These are phyloP conservation scores for Schizophyllum amplum DNA, from an alignment of 1,284 basidiomycete species.

Conservation along the genomic window DNA sequence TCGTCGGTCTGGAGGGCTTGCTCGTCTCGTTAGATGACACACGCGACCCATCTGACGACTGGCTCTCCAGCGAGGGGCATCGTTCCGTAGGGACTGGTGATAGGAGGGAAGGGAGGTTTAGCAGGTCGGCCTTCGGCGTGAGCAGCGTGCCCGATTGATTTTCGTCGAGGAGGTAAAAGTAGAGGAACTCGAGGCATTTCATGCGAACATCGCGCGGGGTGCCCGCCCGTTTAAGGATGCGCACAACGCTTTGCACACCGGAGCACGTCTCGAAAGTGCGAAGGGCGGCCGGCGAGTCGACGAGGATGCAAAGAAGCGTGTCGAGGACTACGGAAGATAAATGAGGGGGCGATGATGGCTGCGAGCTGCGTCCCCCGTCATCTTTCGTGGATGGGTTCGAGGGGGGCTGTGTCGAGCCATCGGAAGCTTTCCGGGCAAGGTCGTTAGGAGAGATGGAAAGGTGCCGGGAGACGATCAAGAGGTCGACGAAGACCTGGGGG, in stretches of 20 bases:
- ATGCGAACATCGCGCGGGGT: slow-evolving; percentile 85
- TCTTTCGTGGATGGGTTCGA: slow-evolving; percentile 2
- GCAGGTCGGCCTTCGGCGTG: slow-evolving; percentile 10
- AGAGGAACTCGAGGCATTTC: slow-evolving; percentile 89
- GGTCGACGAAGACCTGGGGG: slow-evolving; percentile 52
- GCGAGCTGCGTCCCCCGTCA: slow-evolving; percentile 10
- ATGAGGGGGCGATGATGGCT: slow-evolving; percentile 21
- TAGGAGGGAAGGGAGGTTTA: slow-evolving; percentile 19
- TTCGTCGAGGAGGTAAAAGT: slow-evolving; percentile 87
- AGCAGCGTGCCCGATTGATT: slow-evolving; percentile 16
- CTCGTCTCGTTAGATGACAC: neutral
- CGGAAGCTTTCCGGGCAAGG: slow-evolving; percentile 2
- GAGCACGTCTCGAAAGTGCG: slow-evolving; percentile 69
- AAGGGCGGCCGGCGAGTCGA: slow-evolving; percentile 67
- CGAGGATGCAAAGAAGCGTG: slow-evolving; percentile 75
- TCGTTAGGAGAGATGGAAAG: slow-evolving; percentile 25
- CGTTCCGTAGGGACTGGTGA: slow-evolving; percentile 7
- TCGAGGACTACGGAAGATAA: slow-evolving; percentile 67
- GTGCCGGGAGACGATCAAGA: slow-evolving; percentile 65
- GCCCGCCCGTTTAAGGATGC: slow-evolving; percentile 73
- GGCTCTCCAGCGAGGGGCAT: slow-evolving; percentile 13
- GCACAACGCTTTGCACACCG: slow-evolving; percentile 75
- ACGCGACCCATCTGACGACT: neutral
- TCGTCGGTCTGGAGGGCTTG: no score
- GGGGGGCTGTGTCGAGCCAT: neutral